Conservation (phyloP, 75 land plant genomes). For the Pinus tabuliformis region DNA sequence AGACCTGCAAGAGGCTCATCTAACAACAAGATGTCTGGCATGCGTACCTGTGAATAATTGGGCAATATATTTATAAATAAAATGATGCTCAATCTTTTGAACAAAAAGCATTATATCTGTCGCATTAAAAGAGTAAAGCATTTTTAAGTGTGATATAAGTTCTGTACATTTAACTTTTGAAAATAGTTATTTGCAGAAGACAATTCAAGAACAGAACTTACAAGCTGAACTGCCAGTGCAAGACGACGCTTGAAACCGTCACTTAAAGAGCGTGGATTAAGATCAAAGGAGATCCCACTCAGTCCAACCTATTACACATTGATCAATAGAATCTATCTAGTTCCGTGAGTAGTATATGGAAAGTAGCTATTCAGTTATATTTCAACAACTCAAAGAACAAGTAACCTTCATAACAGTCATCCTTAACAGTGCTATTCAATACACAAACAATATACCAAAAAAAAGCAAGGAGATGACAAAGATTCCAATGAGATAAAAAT, state of each 20-base stretch:
- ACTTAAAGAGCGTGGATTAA: constrained; percentile 89
- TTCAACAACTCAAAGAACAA: neutral
- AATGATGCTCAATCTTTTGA: neutral
- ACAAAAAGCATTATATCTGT: constrained; percentile 1
- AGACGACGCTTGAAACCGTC: constrained; percentile 98
- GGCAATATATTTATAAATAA: neutral
- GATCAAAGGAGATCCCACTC: constrained; percentile 68
- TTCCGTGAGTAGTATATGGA: neutral
- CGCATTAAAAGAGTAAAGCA: neutral
- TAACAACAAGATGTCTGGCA: constrained; percentile 77
- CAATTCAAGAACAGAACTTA: constrained; percentile 15
- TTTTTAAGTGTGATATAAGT: constrained; percentile 1
- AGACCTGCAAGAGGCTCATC: constrained; percentile 99
- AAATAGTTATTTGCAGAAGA: neutral
- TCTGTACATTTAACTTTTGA: neutral
- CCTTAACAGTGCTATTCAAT: neutral
- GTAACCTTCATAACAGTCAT: neutral
- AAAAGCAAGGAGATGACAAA: neutral
- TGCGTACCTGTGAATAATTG: constrained; percentile 66
- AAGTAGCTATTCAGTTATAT: neutral
- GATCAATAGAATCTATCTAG: neutral
- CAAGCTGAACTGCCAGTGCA: constrained; percentile 93
- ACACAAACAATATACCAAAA: neutral
- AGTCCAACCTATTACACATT: constrained; percentile 70
- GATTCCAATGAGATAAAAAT: neutral